These are phyloP conservation scores for Coelastrella sp. DNA, from an alignment of 139 green algal species.

Conservation along the genomic window DNA sequence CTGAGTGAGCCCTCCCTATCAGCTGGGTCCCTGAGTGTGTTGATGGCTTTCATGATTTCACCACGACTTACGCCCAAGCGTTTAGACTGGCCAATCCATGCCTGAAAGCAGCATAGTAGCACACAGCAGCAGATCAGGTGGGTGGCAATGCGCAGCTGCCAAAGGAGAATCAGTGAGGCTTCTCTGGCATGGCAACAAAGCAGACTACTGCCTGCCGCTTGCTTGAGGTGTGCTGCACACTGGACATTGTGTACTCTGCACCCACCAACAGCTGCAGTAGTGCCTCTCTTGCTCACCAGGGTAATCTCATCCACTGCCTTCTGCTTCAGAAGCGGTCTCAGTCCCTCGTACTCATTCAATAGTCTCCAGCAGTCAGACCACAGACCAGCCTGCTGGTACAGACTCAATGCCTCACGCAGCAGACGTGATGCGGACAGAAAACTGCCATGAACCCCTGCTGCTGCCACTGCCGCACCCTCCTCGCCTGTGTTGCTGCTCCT, in stretches of 20 bases:
- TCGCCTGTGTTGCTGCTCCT: background rate
- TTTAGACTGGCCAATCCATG: background rate
- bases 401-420: conserved; percentile 14
- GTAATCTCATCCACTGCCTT: background rate
- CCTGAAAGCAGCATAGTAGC: background rate
- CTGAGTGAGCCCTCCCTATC: background rate
- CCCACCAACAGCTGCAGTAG: too few relatives aligned
- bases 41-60: background rate
- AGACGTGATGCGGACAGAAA: conserved; percentile 30
- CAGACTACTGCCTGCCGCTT: too few relatives aligned
- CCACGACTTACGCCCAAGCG: background rate
- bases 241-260: background rate
- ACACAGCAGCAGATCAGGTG: background rate
- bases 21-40: conserved; percentile 1
- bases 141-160: background rate
- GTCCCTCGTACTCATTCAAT: conserved; percentile 20
- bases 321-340: background rate
- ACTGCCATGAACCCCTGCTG: background rate
- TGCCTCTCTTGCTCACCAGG: background rate
- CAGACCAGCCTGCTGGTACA: background rate
- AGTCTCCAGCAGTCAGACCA: conserved; percentile 21
- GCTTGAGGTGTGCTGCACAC: background rate
- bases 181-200: background rate
- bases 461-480: background rate
- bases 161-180: background rate